Percentiles rank a stretch among this genome's conserved stretches.
These are phyloP conservation scores for Solanum tacnaense DNA, from an alignment of 257 asterid species.

Conservation along the genomic window DNA sequence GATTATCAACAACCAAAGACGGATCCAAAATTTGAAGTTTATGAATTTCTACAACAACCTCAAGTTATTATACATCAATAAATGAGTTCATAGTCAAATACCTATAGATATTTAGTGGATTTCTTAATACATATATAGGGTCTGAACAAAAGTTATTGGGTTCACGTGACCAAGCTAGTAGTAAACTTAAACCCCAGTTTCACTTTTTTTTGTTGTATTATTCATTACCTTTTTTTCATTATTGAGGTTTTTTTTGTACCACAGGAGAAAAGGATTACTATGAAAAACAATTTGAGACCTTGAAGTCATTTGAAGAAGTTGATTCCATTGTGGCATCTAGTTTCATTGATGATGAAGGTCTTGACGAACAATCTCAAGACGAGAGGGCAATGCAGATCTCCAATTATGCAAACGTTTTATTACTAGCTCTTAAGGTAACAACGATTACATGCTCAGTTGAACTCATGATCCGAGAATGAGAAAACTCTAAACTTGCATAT, in stretches of 20 bases:
- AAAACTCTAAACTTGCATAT: background rate
- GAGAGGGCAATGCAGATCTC: conserved; percentile 90
- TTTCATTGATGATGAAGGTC: conserved; percentile 44
- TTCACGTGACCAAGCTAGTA: background rate
- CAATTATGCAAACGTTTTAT: conserved; percentile 61
- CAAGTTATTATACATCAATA: background rate
- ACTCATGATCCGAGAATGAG: background rate
- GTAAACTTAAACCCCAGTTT: background rate
- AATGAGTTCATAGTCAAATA: background rate
- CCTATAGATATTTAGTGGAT: background rate
- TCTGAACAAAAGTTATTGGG: background rate
- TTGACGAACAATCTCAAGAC: conserved; percentile 49
- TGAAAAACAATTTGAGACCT: conserved; percentile 62
- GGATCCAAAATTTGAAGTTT: background rate
- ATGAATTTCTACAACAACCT: background rate
- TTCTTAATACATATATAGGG: background rate
- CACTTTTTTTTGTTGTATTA: background rate
- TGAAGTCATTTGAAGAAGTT: conserved; percentile 71
- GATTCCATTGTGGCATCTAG: conserved; percentile 41
- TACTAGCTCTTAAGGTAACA: conserved; percentile 65
- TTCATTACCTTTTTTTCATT: background rate
- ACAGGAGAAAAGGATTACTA: conserved; percentile 77
- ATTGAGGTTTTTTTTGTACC: background rate
- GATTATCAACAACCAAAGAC: background rate
- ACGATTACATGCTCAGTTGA: background rate